Evolutionary conservation across 257 asterid species (phyloP).

Genomic region (Handroanthus guayacan): DNA sequence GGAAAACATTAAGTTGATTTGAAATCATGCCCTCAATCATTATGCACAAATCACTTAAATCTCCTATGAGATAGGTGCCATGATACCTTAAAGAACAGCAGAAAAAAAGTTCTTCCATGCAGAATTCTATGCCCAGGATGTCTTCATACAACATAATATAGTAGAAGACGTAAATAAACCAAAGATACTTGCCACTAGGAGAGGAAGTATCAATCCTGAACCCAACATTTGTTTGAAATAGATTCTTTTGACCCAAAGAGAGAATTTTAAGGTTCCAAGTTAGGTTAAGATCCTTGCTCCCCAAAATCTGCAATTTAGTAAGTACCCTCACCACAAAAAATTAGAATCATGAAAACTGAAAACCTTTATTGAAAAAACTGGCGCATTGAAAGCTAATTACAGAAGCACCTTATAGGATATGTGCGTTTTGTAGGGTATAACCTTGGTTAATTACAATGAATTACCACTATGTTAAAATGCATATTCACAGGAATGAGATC

Average conservation of each 20-base stretch:
- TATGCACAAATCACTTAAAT: neutral
- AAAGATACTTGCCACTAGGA: no score
- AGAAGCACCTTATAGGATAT: neutral
- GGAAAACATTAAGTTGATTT: neutral
- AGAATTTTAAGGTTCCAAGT: neutral
- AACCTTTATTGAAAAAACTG: neutral
- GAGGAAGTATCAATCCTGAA: neutral
- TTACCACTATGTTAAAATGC: neutral
- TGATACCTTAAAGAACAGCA: neutral
- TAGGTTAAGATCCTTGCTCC: neutral
- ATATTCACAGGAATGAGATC: neutral
- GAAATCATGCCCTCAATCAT: neutral
- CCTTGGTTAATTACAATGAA: neutral
- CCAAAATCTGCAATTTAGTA: neutral
- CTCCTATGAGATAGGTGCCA: neutral
- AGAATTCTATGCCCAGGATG: neutral
- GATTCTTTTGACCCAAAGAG: neutral
- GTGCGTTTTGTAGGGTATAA: neutral
- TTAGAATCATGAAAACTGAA: neutral
- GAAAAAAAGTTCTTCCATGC: neutral
- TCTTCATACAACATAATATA: neutral
- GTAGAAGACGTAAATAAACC: neutral
- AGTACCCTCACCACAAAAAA: neutral
- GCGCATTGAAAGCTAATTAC: neutral
- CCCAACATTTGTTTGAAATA: neutral